phyloP scores from a whole-genome alignment of 768 basidiomycete species.

The Suillus subluteus region DNA sequence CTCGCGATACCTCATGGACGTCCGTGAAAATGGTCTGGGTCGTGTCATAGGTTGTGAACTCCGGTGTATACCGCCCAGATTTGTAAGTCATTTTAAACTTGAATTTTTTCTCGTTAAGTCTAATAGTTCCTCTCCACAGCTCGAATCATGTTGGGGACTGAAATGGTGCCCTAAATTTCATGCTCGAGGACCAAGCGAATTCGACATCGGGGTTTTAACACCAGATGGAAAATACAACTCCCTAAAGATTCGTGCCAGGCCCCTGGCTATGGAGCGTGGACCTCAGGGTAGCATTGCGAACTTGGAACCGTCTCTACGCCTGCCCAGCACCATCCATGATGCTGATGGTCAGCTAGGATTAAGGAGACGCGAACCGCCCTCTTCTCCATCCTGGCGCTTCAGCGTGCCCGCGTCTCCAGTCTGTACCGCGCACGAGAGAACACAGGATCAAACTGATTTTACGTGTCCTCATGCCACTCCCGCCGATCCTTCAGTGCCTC shows the following conservation, averaged over 20 bases:
- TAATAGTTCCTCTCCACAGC: constrained; percentile 19
- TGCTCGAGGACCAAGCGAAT: constrained; percentile 29
- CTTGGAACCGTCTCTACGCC: background rate
- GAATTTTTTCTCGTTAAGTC: background rate
- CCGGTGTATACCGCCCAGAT: constrained; percentile 32
- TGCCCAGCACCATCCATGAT: background rate
- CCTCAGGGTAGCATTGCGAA: background rate
- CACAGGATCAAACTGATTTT: background rate
- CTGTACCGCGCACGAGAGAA: background rate
- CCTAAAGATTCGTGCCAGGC: background rate
- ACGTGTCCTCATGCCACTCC: background rate
- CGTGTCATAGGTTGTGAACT: constrained; percentile 36
- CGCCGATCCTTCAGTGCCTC: background rate
- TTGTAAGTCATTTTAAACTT: constrained; percentile 22
- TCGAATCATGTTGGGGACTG: constrained; percentile 36
- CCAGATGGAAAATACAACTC: constrained; percentile 5
- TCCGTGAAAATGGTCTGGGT: constrained; percentile 18
- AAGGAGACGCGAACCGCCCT: background rate
- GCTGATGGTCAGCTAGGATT: background rate
- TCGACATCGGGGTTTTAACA: constrained; percentile 1
- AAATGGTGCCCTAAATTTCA: constrained; percentile 29
- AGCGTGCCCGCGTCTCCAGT: background rate
- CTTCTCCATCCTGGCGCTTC: background rate
- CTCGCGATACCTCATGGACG: constrained; percentile 21
- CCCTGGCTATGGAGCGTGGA: background rate